phyloP scores from a whole-genome alignment of 2,329 filamentous ascomycete genomes.

The Neonectria coccinea region DNA sequence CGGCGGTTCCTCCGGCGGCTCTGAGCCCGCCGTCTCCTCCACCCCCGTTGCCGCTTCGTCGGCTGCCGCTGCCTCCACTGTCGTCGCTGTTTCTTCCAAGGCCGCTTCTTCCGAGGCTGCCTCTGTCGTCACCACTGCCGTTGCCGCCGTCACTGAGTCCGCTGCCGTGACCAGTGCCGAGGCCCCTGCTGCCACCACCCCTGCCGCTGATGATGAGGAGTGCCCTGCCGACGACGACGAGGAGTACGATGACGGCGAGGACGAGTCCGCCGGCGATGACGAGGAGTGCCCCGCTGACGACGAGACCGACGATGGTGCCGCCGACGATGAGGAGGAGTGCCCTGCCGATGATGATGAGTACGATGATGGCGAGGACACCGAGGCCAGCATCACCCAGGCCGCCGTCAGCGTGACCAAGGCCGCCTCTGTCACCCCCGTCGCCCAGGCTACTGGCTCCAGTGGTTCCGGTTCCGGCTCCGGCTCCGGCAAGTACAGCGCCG shows the following conservation, averaged over 20 bases:
- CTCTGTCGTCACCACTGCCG: slow-evolving; percentile 24
- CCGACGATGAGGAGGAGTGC: slow-evolving; percentile 25
- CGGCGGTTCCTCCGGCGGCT: slow-evolving; percentile 18
- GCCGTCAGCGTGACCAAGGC: background rate
- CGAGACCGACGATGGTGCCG: slow-evolving; percentile 21
- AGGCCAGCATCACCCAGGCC: slow-evolving; percentile 2
- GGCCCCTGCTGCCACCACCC: slow-evolving; percentile 18
- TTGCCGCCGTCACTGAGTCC: slow-evolving; percentile 18
- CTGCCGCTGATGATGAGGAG: slow-evolving; percentile 34
- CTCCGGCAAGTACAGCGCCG: slow-evolving; percentile 1
- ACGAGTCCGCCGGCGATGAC: slow-evolving; percentile 32
- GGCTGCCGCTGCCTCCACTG: slow-evolving; percentile 25
- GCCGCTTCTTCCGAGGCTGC: slow-evolving; percentile 10
- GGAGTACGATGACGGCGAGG: slow-evolving; percentile 24
- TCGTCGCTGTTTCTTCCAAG: slow-evolving; percentile 12
- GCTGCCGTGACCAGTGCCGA: slow-evolving; percentile 10
- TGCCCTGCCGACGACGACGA: slow-evolving; percentile 30
- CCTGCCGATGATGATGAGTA: slow-evolving; percentile 8
- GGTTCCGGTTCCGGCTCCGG: slow-evolving; percentile 17
- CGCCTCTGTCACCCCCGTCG: slow-evolving; percentile 8
- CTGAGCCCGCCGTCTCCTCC: slow-evolving; percentile 20
- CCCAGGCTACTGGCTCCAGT: slow-evolving; percentile 14
- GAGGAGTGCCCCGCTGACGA: slow-evolving; percentile 34
- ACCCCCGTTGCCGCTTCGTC: slow-evolving; percentile 18
- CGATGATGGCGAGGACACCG: slow-evolving; percentile 18